Evolutionary conservation across 331 rosid species (phyloP).

Genomic region (Pyrus hybrid): DNA sequence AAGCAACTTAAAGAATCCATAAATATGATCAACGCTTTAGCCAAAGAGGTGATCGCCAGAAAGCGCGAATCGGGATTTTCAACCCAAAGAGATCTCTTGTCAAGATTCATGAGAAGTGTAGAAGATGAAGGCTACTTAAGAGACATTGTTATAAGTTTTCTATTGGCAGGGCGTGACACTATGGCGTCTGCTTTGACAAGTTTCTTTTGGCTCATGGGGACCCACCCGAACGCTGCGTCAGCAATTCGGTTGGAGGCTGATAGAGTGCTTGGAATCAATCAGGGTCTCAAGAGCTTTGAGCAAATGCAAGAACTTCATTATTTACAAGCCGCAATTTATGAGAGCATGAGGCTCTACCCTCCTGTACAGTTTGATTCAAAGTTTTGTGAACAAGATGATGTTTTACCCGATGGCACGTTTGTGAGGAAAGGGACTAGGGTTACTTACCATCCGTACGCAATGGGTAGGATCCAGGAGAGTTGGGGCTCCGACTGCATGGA

Average conservation of each 20-base stretch:
- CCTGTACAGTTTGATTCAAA: conserved; percentile 76
- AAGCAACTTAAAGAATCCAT: conserved; percentile 37
- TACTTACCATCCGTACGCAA: conserved; percentile 73
- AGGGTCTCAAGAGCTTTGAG: conserved; percentile 20
- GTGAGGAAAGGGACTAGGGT: conserved; percentile 72
- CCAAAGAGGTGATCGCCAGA: conserved; percentile 49
- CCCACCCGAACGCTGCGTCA: conserved; percentile 32
- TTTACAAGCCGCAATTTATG: conserved; percentile 46
- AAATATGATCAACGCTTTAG: conserved; percentile 34
- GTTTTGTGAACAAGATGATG: conserved; percentile 52
- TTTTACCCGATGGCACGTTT: conserved; percentile 54
- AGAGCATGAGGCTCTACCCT: conserved; percentile 71
- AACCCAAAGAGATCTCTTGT: conserved; percentile 42
- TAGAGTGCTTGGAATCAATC: conserved; percentile 23
- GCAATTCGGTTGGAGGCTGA: conserved; percentile 43
- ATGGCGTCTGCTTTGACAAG: conserved; percentile 69
- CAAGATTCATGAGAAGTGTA: conserved; percentile 52
- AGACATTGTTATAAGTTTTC: conserved; percentile 59
- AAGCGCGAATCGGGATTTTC: conserved; percentile 35
- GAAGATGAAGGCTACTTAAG: conserved; percentile 48
- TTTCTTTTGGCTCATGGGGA: conserved; percentile 57
- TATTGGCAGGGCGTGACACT: conserved; percentile 78
- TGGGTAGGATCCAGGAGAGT: conserved; percentile 55
- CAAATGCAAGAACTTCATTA: conserved; percentile 46
- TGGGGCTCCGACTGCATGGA: conserved; percentile 65